Base-by-base conservation (phyloP, 1,284 basidiomycete species). In the Cystodermella granulosa region DNA sequence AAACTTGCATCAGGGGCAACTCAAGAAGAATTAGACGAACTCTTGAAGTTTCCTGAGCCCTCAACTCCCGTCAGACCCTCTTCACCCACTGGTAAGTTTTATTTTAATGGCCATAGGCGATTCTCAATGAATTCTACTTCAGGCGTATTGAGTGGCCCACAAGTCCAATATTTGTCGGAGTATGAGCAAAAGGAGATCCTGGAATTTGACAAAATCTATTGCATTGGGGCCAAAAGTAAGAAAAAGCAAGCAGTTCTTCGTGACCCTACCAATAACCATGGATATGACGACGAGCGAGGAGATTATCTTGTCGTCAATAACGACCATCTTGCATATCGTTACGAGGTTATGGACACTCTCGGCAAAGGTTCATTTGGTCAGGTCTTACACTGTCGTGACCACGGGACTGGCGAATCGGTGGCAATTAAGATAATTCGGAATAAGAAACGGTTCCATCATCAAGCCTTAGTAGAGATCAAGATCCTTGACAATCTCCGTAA, bases 401-500 rank as follows among this genome's bases (percentile, higher is more conserved):
- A 98, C 67, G 87, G 85, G 63, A 93, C 93, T n/a, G 96, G 96
- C 13, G 81, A 91, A 56, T 94, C 91, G 24, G 91, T 98, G 15
- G 96, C 96, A 5, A 86, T 99, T 75, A 99, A 99, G 77, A 96
- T 99, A 56, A 98, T 99, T 57, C 83, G 96, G 31, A 98, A 98
- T 75, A 98, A 98, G 79, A 98, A 98, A 70, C 79, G 96, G 37
- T 98, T 98, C 77, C 95, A 98, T 65, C 91, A 97, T 59, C 96
- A 98, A 68, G 96, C 96, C 4, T 69, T 98, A 26, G 95, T 98
- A 17, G 96, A 98, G 72, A 96, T 98, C 68, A 97, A 97, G 70
- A 98, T 99, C 51, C 73, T 99, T 49, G 91, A 98, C 61, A 97
- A 91, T 63, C 74, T 98, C 57, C 82, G 88, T 39, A 92, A 95